Evolutionary conservation across 345 rosid species (phyloP).

Genomic region (Aegle marmelos): DNA sequence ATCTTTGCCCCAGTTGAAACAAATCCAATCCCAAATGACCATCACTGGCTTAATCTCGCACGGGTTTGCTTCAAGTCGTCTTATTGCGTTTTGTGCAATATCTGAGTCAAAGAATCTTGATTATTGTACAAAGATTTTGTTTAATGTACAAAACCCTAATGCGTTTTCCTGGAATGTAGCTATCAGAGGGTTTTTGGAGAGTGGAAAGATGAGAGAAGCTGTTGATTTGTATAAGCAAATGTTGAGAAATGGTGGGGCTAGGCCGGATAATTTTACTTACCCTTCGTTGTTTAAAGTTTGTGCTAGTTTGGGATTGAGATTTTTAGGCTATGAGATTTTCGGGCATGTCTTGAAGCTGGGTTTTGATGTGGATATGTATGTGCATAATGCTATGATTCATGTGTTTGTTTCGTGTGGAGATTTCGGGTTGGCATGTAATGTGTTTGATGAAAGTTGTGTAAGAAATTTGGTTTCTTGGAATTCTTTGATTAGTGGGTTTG

Average conservation of each 20-base stretch:
- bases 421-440: constrained; percentile 49
- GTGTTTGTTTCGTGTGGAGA: constrained; percentile 57
- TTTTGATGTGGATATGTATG: constrained; percentile 54
- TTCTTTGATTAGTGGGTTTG: constrained; percentile 75
- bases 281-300: constrained; percentile 70
- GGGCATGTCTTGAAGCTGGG: constrained; percentile 70
- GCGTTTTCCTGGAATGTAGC: constrained; percentile 75
- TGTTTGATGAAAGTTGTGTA: constrained; percentile 71
- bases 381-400: constrained; percentile 62
- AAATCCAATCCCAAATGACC: constrained; percentile 68
- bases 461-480: constrained; percentile 93
- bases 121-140: constrained; percentile 54
- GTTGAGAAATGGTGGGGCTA: constrained; percentile 47
- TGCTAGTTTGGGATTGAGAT: constrained; percentile 32
- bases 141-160: constrained; percentile 34
- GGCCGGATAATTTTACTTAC: constrained; percentile 72
- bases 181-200: constrained; percentile 55
- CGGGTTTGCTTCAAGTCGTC: constrained; percentile 59
- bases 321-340: constrained; percentile 48
- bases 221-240: constrained; percentile 51
- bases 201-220: constrained; percentile 40
- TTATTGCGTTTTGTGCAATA: constrained; percentile 58
- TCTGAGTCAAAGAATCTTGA: constrained; percentile 58
- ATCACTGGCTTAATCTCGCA: constrained; percentile 49
- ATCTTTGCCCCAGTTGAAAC: constrained; percentile 56